Evolutionary conservation across 179 eudicot species (phyloP), one percentile per base, ranked within the genome.

Genomic region (Patellifolia procumbens): DNA sequence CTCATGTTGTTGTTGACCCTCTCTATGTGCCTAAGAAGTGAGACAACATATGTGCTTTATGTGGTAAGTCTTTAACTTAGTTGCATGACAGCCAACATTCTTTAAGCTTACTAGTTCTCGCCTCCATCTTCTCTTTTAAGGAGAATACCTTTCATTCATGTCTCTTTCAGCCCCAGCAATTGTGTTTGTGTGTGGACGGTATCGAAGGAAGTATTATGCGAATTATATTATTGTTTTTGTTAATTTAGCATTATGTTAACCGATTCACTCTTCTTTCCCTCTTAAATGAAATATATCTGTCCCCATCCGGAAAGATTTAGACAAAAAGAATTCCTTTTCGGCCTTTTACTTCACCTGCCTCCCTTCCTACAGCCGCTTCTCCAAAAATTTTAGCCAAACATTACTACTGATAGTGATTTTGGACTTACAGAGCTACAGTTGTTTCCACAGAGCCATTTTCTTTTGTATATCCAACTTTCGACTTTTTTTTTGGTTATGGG

Each of bases 1-100:
- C 87, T 64, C 70, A 81, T 82, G 84, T 79, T 46, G 88, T 73
- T 64, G 86, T 82, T 37, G 89, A 87, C 66, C 85, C 87, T 73
- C 58, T 70, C 24, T 81, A 81, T 51, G 75, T 51, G 51, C 61
- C 75, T 32, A 74, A 55, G 48, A 74, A 78, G 76, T 81, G 73
- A 81, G 20, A 9, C 53, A 64, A 68, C 20, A 32, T 42, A 62
- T 45, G 56, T 32, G 48, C 53, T 63, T 51, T 12, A 20, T 62
- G 72, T 28, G 68, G 73, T 74, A 81, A 72, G 70, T 52, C 67
- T 9, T 0, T 28, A 9, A 39, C 8, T 39, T 39, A 39, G 29
- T n/a, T 66, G 16, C n/a, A 64, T 49, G 42, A 22, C 5, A 9
- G 28, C 26, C 7, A 37, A 65, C 17, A 34, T 7, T 37, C 49